Conservation (phyloP, 2,329 filamentous ascomycete genomes). For the Aspergillus floridensis region DNA sequence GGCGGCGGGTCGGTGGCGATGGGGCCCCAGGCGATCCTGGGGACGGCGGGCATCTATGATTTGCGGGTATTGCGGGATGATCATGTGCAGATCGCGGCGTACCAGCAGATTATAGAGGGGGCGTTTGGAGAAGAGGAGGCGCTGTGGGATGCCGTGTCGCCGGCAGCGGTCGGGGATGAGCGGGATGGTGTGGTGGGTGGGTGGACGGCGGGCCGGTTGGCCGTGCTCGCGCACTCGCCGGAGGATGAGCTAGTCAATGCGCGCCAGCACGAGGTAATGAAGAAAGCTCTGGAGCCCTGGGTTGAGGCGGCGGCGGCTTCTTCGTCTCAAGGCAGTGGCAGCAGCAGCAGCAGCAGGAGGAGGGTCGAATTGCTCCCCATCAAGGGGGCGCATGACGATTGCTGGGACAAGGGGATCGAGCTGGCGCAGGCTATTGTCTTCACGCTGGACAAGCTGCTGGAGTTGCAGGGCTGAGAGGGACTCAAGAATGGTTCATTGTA, state of each 20-base stretch:
- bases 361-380: conserved; percentile 41
- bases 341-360: conserved; percentile 27
- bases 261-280: conserved; percentile 43
- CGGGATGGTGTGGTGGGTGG: conserved; percentile 30
- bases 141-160: conserved; percentile 41
- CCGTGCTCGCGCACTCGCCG: conserved; percentile 42
- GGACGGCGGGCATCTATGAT: conserved; percentile 48
- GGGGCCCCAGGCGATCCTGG: conserved; percentile 39
- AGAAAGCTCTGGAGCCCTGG: conserved; percentile 52
- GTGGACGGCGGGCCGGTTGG: conserved; percentile 35
- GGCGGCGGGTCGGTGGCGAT: neutral
- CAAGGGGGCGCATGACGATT: conserved; percentile 41
- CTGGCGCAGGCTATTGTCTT: conserved; percentile 38
- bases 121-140: conserved; percentile 42
- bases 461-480: conserved; percentile 14
- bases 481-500: neutral
- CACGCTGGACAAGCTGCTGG: conserved; percentile 30
- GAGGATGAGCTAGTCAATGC: conserved; percentile 43
- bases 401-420: conserved; percentile 42
- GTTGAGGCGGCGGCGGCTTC: conserved; percentile 20
- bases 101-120: conserved; percentile 41
- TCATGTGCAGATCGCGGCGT: conserved; percentile 31
- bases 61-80: conserved; percentile 36
- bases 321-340: neutral
- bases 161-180: conserved; percentile 31